Percentiles rank a stretch among this genome's conserved stretches.
phyloP scores from a whole-genome alignment of 1,139 yeast species.

The Zygosaccharomyces sapae region DNA sequence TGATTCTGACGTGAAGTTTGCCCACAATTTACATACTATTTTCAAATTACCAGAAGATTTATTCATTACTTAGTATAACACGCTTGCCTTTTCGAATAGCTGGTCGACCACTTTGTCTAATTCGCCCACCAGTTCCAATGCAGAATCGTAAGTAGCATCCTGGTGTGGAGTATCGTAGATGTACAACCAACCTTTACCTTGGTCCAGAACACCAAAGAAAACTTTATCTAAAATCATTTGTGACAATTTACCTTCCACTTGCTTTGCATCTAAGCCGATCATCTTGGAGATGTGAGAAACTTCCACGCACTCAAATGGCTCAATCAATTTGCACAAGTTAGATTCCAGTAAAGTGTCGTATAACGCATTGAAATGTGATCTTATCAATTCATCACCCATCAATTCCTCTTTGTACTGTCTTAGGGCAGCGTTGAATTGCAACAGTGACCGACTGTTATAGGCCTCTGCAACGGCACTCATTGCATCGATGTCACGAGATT shows the following conservation, averaged over 20 bases:
- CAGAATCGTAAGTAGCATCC: slow-evolving; percentile 85
- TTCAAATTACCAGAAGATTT: slow-evolving; percentile 71
- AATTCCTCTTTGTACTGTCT: slow-evolving; percentile 69
- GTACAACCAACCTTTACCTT: slow-evolving; percentile 96
- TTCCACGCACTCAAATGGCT: slow-evolving; percentile 93
- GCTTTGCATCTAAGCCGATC: slow-evolving; percentile 81
- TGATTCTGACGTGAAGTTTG: slow-evolving; percentile 71
- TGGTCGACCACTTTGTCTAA: slow-evolving; percentile 87
- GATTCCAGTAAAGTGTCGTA: slow-evolving; percentile 92
- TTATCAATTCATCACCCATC: slow-evolving; percentile 80
- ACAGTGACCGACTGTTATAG: slow-evolving; percentile 80
- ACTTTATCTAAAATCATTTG: slow-evolving; percentile 96
- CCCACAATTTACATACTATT: slow-evolving; percentile 47
- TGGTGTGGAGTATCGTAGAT: slow-evolving; percentile 84
- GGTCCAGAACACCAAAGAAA: slow-evolving; percentile 93
- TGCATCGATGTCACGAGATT: slow-evolving; percentile 74
- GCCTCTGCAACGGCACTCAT: slow-evolving; percentile 93
- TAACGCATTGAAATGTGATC: slow-evolving; percentile 86
- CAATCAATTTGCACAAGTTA: slow-evolving; percentile 88
- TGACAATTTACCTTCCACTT: slow-evolving; percentile 89
- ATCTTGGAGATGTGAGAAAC: slow-evolving; percentile 81
- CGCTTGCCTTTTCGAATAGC: slow-evolving; percentile 88
- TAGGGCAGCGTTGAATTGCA: slow-evolving; percentile 82
- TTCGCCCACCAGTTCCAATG: slow-evolving; percentile 80
- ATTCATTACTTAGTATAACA: slow-evolving; percentile 47